Conservation (phyloP, 1,284 basidiomycete genomes). For the Microbotryum saponariae region DNA sequence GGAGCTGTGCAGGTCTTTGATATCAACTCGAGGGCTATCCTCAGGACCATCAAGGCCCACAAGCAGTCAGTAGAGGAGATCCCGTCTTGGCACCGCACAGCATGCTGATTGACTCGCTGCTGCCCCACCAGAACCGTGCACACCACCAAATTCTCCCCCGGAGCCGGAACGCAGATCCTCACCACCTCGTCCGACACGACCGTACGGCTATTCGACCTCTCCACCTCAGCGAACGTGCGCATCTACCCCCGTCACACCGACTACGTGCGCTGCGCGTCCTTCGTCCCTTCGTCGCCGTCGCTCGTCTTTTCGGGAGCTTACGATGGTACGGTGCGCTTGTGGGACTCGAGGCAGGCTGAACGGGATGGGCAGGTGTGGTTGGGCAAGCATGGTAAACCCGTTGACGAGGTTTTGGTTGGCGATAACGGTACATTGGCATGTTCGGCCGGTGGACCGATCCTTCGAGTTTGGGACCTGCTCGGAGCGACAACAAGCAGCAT, state of each 20-base stretch:
- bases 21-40: slow-evolving; percentile 84
- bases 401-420: slow-evolving; percentile 91
- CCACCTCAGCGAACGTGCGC: slow-evolving; percentile 70
- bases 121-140: slow-evolving; percentile 61
- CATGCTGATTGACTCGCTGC: not conserved
- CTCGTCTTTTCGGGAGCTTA: slow-evolving; percentile 89
- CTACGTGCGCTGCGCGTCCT: slow-evolving; percentile 87
- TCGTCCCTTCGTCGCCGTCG: slow-evolving; percentile 73
- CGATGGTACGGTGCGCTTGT: slow-evolving; percentile 82
- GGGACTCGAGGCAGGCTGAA: slow-evolving; percentile 58
- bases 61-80: slow-evolving; percentile 53
- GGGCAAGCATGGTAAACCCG: slow-evolving; percentile 50
- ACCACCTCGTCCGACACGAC: slow-evolving; percentile 96
- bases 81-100: not conserved
- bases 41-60: slow-evolving; percentile 84
- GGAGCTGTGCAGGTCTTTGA: slow-evolving; percentile 95
- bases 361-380: slow-evolving; percentile 30
- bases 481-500: slow-evolving; percentile 57
- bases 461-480: slow-evolving; percentile 92
- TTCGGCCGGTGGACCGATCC: slow-evolving; percentile 82
- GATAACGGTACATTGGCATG: slow-evolving; percentile 80
- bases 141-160: slow-evolving; percentile 79
- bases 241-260: slow-evolving; percentile 83
- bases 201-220: slow-evolving; percentile 89
- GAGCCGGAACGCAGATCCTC: slow-evolving; percentile 52